Conservation (phyloP, 2,329 filamentous ascomycete species). For the Colletotrichum acutatum region DNA sequence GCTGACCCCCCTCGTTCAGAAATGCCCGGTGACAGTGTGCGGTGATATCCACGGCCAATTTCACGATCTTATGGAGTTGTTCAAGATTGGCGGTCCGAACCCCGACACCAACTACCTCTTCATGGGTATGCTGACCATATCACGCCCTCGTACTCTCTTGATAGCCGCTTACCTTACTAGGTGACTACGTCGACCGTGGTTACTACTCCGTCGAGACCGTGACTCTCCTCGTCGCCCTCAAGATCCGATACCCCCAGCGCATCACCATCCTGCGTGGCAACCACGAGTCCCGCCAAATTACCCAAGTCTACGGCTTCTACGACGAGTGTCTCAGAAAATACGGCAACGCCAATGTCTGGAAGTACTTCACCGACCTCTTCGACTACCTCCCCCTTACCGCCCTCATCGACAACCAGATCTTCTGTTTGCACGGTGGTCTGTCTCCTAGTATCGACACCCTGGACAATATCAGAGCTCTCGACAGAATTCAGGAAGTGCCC, state of each 20-base stretch:
- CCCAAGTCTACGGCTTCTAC: constrained; percentile 99
- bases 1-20: constrained; percentile 63
- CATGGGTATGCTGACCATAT: constrained; percentile 77
- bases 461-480: constrained; percentile 93
- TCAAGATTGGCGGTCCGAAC: constrained; percentile 98
- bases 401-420: constrained; percentile 98
- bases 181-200: constrained; percentile 97
- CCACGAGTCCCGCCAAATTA: constrained; percentile 99
- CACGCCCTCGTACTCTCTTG: constrained; percentile 5
- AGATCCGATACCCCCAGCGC: constrained; percentile 96
- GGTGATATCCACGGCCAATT: constrained; percentile 99
- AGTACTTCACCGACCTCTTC: constrained; percentile 98
- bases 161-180: constrained; percentile 55
- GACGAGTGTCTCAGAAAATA: constrained; percentile 99
- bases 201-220: constrained; percentile 99
- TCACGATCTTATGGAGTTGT: constrained; percentile 98
- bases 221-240: constrained; percentile 93
- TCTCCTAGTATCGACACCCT: constrained; percentile 96
- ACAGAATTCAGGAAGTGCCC: constrained; percentile 97
- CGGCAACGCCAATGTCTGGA: constrained; percentile 99
- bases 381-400: constrained; percentile 98
- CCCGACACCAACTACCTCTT: constrained; percentile 99
- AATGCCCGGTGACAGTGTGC: constrained; percentile 98
- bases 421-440: constrained; percentile 96
- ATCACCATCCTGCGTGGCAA: constrained; percentile 99